Evolutionary conservation across 257 asterid genomes (phyloP), one percentile per base, ranked within the genome.

Genomic region (Capsicum rhomboideum): DNA sequence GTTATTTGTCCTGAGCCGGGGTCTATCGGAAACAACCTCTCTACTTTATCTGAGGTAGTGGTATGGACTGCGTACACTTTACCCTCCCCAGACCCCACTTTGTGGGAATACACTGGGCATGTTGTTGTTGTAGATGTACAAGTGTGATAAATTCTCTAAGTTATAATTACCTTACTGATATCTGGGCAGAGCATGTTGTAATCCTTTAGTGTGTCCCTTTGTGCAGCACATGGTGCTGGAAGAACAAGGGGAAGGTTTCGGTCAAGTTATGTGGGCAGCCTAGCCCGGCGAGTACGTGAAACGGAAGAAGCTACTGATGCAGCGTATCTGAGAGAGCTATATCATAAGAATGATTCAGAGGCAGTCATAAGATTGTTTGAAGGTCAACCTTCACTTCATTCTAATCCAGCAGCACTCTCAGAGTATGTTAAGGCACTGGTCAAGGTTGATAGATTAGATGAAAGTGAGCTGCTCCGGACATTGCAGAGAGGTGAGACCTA

Each of bases 371-470:
- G 93, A 83, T 68, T 93, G 87, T 97, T 95, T 67, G 99, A 97
- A 91, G 90, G 90, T 85, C 93, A 92, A 80, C 92, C 98, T 52
- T 91, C 96, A 2, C 84, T 96, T 75, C 99, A 96, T 80, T 86
- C 93, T 79, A 96, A 89, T 69, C 94, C 92, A 28, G 79, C 98
- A 40, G 98, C 98, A 66, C 91, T 97, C 88, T 92, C 96, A 23
- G 98, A 92, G 81, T 95, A 97, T 88, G 97, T 95, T 84, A 95
- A 90, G 89, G 96, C 98, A 69, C 88, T 97, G 84, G 96, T 95
- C 64, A 97, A 89, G 91, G 96, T 91, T 83, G 97, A 95, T 83
- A 90, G 93, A 88, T 96, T 97, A 81, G 98, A 97, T 42, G 94
- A 92, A 78, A 95, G 95, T 80, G 93, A 93, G 90, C 90, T 97